Conservation (phyloP, 768 basidiomycete genomes). For the Boletus tylopilopsis region DNA sequence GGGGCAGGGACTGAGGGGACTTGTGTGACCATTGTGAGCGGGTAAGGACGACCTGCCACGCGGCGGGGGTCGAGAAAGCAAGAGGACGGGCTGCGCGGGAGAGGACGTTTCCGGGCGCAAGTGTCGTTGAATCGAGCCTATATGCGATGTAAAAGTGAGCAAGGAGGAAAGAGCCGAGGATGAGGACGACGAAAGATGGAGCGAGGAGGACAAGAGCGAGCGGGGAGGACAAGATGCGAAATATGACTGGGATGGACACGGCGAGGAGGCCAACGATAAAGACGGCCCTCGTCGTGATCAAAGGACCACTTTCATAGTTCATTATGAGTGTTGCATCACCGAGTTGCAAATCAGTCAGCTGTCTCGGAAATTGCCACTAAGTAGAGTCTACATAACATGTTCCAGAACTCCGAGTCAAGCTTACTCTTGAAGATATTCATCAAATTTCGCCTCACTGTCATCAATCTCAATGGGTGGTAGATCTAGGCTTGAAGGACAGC, state of each 20-base stretch:
- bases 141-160: constrained; percentile 55
- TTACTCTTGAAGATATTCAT: no score
- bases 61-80: constrained; percentile 87
- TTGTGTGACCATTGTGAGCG: constrained; percentile 88
- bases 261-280: constrained; percentile 56
- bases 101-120: constrained; percentile 36
- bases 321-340: constrained; percentile 16
- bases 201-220: constrained; percentile 59
- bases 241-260: constrained; percentile 49
- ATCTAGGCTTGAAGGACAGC: no score
- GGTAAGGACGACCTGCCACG: constrained; percentile 88
- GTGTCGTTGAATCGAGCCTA: constrained; percentile 48
- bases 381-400: no score
- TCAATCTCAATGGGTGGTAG: no score
- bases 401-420: no score
- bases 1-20: constrained; percentile 61
- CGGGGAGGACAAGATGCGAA: constrained; percentile 63
- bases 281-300: constrained; percentile 49
- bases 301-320: constrained; percentile 31
- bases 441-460: no score
- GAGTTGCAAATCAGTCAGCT: no score
- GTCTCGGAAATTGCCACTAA: no score
- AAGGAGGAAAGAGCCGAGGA: constrained; percentile 49
- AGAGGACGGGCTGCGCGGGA: constrained; percentile 65
- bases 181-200: constrained; percentile 50